Evolutionary conservation across 2,329 filamentous ascomycete genomes (phyloP), one percentile per base, ranked within the genome.

Genomic region (Botryotinia calthae): DNA sequence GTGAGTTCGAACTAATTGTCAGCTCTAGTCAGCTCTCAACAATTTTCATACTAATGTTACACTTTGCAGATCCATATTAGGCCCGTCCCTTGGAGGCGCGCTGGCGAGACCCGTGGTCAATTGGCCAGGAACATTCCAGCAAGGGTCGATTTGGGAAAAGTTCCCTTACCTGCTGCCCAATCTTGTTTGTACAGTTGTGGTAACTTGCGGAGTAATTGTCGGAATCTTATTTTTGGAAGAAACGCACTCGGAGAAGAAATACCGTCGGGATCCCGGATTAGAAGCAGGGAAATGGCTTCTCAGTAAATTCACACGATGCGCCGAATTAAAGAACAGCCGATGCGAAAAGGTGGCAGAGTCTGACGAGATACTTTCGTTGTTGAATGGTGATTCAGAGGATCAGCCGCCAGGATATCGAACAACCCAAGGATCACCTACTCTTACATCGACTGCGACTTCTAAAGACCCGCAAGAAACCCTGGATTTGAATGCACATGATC

Each of bases 101-200:
- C 87, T 99, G 68, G 95, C 96, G 68, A 89, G 94, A 78, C 96
- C 96, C 31, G 96, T 94, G 79, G 87, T 90, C 75, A 94, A 89
- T 81, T 96, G 96, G 80, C 94, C 95, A 20, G 83, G 83, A 71
- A 78, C 93, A 48, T 98, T 98, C 80, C 81, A 86, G 18, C 85
- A 86, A 28, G 92, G 90, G 74, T 92, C 91, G 22, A 88, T 98
- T 73, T 97, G 96, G 86, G 94, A 95, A 72, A 85, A 84, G 56
- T 98, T 91, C 81, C 96, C 96, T 0, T 99, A 97, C 82, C 88
- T 98, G 56, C 87, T 98, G 67, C 94, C 95, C 51, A 98, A 98
- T 82, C 83, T 97, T n/a, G 92, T 97, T 77, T 97, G 94, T 82
- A 91, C 94, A 46, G 84, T 85, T n/a, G 89, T 96, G 25, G 91